Percentiles rank a stretch among this genome's conserved stretches.
These are phyloP conservation scores for Elsinoe australis DNA, from an alignment of 2,329 filamentous ascomycete species.

Conservation along the genomic window DNA sequence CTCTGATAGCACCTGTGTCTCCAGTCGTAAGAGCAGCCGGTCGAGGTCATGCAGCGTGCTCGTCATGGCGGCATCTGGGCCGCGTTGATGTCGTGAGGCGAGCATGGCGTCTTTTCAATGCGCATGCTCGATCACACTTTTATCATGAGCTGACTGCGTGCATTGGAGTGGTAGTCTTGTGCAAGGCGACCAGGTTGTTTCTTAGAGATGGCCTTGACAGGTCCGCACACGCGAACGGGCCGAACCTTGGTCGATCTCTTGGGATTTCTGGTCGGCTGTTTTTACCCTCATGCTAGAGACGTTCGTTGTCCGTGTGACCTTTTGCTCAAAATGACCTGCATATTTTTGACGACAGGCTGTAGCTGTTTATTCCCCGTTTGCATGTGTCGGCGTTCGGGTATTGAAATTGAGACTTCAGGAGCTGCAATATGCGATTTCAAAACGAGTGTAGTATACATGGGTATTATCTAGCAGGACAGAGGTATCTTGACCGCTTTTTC, in stretches of 20 bases:
- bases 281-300: slow-evolving; percentile 4
- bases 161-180: neutral
- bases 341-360: too few relatives aligned
- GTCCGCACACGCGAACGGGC: neutral
- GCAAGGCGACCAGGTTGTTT: neutral
- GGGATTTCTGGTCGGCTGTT: slow-evolving; percentile 3
- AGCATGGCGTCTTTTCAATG: neutral
- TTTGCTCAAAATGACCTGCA: neutral
- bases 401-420: too few relatives aligned
- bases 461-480: slow-evolving; percentile 1
- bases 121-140: neutral
- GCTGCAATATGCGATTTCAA: too few relatives aligned
- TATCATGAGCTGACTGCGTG: neutral
- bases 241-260: slow-evolving; percentile 6
- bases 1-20: slow-evolving; percentile 53
- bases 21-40: slow-evolving; percentile 58
- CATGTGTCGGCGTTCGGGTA: too few relatives aligned
- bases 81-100: neutral
- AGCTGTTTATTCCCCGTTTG: too few relatives aligned
- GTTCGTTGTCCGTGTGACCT: slow-evolving; percentile 6
- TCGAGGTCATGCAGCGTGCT: slow-evolving; percentile 44
- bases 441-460: slow-evolving; percentile 10
- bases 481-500: slow-evolving; percentile 7
- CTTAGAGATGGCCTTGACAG: slow-evolving; percentile 9
- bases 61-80: slow-evolving; percentile 7